Percentiles rank a stretch among this genome's conserved stretches.
Evolutionary conservation across 352 stramenopile genomes (phyloP).

Genomic region (Globisporangium spiculum): DNA sequence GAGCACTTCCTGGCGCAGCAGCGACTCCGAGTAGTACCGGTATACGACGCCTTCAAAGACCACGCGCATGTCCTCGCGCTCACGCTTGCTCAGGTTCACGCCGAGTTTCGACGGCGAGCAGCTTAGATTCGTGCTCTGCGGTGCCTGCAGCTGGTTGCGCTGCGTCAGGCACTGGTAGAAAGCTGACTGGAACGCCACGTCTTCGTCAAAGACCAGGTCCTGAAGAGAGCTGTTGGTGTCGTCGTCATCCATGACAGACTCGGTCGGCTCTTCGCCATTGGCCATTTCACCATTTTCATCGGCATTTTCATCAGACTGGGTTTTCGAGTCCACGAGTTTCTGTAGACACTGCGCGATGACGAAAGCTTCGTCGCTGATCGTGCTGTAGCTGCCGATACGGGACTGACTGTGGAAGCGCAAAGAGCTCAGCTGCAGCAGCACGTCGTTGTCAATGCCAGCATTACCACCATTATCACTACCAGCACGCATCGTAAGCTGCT

Average conservation of each 20-base stretch:
- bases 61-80: slow-evolving; percentile 53
- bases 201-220: slow-evolving; percentile 11
- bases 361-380: slow-evolving; percentile 53
- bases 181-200: slow-evolving; percentile 44
- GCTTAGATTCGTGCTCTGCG: slow-evolving; percentile 33
- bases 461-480: not conserved
- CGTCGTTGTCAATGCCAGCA: slow-evolving; percentile 12
- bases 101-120: slow-evolving; percentile 55
- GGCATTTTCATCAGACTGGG: not conserved
- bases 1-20: slow-evolving; percentile 76
- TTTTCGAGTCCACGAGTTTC: slow-evolving; percentile 14
- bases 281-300: not conserved
- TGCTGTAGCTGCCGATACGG: slow-evolving; percentile 72
- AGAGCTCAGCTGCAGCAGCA: slow-evolving; percentile 23
- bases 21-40: slow-evolving; percentile 51
- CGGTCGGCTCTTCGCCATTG: not conserved
- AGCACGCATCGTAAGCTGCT: slow-evolving; percentile 3
- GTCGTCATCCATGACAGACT: not conserved
- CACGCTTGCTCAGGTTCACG: slow-evolving; percentile 60
- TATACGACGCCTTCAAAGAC: slow-evolving; percentile 72
- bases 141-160: slow-evolving; percentile 46
- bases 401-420: slow-evolving; percentile 70
- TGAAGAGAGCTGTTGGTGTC: not conserved
- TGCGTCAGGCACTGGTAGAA: slow-evolving; percentile 62
- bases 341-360: slow-evolving; percentile 39